Evolutionary conservation across 1,284 basidiomycete genomes (phyloP), one percentile per base, ranked within the genome.

Genomic region (Sporisorium reilianum): DNA sequence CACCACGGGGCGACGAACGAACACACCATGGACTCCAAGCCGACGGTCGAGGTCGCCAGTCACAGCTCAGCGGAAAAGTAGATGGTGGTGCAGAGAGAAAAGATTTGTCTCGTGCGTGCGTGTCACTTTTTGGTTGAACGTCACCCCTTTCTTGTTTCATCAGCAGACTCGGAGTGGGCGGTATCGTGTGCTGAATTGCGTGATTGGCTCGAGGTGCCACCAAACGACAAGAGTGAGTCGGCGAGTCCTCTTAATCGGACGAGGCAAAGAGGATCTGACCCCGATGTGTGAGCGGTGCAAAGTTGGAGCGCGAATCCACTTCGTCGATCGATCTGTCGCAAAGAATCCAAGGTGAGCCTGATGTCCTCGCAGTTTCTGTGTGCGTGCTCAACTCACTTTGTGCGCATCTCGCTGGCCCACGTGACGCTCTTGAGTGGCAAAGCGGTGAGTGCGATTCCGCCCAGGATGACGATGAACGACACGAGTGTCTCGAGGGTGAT

Each of bases 401-500:
- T 90, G 79, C 89, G 89, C 92, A 94, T 93, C 85, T 94, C 93
- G 80, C 91, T 92, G n/a, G 92, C 89, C 93, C 92, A 94, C 34
- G 91, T 91, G 67, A 93, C 91, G 78, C 93, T 91, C 75, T 90
- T 91, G 44, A 93, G 85, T 34, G 88, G 85, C 3, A 91, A 88
- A n/a, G 91, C 88, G 70, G 89, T 90, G 58, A 92, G 78, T 11
- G 89, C 89, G 32, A 92, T 90, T 11, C 92, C 92, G 4, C 93
- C 65, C 7, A 90, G 90, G 16, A 92, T 91, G 8, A 92, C 73
- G 11, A 90, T 78, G n/a, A 93, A 87, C 0, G 90, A 89, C 49
- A 89, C 65, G 22, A 92, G 76, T 6, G 90, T 88, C 84, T 94
- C 92, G 34, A 90, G 66, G 22, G 91, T 86, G 65, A 91, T 90